Percentiles rank a stretch among this genome's conserved stretches.
Conservation (phyloP, 2,329 filamentous ascomycete genomes). For the Myrmaecium sp. region DNA sequence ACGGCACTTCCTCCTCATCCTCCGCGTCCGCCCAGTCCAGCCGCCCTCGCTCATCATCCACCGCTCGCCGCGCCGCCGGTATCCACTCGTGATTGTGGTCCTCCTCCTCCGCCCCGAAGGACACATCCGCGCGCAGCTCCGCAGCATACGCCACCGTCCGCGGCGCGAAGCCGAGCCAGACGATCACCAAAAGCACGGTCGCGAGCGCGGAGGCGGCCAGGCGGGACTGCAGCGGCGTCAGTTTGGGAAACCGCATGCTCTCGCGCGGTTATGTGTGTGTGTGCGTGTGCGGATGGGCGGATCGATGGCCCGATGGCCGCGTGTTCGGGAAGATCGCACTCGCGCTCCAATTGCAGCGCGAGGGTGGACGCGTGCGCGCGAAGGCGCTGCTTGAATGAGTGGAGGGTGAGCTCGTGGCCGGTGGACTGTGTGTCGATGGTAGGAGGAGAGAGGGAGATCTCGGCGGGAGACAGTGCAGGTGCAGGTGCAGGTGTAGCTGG, state of each 20-base stretch:
- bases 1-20: conserved; percentile 14
- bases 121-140: conserved; percentile 33
- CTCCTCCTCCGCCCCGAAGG: conserved; percentile 24
- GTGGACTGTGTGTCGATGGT: too few species aligned
- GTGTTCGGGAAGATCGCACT: too few species aligned
- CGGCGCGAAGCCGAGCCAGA: conserved; percentile 42
- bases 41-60: conserved; percentile 20
- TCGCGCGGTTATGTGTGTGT: too few species aligned
- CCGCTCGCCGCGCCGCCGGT: conserved; percentile 40
- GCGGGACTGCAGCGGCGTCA: conserved; percentile 55
- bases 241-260: conserved; percentile 34
- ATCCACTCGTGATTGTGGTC: conserved; percentile 32
- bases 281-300: too few species aligned
- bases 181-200: conserved; percentile 38
- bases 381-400: too few species aligned
- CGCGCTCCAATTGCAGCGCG: too few species aligned
- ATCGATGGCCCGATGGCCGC: too few species aligned
- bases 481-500: too few species aligned
- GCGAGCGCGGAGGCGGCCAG: conserved; percentile 50
- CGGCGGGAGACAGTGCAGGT: too few species aligned
- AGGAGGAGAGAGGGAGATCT: too few species aligned
- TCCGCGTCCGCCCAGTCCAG: conserved; percentile 19
- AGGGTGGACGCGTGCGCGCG: too few species aligned
- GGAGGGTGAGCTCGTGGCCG: too few species aligned
- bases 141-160: conserved; percentile 39